Evolutionary conservation across 768 basidiomycete species (phyloP), one percentile per base, ranked within the genome.

Genomic region (Trametes sanguinea): DNA sequence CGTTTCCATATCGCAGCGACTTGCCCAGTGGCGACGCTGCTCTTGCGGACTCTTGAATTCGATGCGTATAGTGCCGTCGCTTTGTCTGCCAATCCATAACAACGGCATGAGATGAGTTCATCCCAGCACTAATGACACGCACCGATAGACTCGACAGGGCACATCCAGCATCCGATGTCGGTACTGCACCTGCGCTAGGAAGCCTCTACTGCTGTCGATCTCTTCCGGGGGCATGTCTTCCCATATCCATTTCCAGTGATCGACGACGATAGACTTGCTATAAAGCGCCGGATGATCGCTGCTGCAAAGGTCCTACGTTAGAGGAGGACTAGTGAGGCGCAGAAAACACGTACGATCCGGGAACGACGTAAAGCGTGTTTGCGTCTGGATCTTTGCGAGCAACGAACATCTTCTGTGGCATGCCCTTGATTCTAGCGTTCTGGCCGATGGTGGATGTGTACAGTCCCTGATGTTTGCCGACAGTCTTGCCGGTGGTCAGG

Each of bases 401-500:
- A 4, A 97, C 91, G 64, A 87, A 95, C 77, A 88, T 81, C 69
- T 80, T 83, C 52, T 81, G 69, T 1, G 75, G 72, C 76, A 86
- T 77, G 2, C 94, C 92, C 1, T 75, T 70, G 22, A 96, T 71
- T 47, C 83, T 83, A 0, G 89, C 87, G 33, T 85, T 82, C 72
- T 98, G 89, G 2, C 95, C 95, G 47, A 97, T 81, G 1, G 95
- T 96, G 68, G 85, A 94, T 22, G 80, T 81, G 91, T 92, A 95
- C 0, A 95, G 74, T 0, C 95, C 95, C 1, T 78, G 61, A 69
- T 98, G 95, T 44, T 73, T 54, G 1, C 83, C 89, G 1, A 91
- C 51, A 3, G 75, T 71, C 40, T 80, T 76, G 5, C 88, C 88
- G 1, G 82, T 82, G 0, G 75, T 73, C 33, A 83, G 69, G 56